phyloP scores from a whole-genome alignment of 2,329 filamentous ascomycete species.

The Helotiales sp. region DNA sequence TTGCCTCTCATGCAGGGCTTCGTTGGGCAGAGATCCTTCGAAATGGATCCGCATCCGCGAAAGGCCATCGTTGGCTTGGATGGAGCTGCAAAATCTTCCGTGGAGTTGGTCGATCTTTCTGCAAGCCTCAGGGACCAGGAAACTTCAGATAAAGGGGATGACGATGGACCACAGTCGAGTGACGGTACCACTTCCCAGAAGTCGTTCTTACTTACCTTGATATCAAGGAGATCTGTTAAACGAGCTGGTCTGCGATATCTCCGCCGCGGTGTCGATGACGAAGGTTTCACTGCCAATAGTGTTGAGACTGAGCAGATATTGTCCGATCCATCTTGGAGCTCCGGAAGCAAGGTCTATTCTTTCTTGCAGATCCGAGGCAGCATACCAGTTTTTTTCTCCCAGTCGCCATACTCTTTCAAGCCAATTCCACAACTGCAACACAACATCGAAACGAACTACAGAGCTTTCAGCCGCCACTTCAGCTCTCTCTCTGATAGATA shows the following conservation, averaged over 20 bases:
- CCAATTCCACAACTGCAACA: constrained; percentile 83
- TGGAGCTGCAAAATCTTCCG: constrained; percentile 48
- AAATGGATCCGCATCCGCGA: constrained; percentile 64
- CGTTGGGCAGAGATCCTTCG: constrained; percentile 83
- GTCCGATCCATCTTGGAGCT: constrained; percentile 70
- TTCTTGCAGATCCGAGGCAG: constrained; percentile 89
- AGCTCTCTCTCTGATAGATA: constrained; percentile 71
- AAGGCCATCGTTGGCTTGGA: constrained; percentile 55
- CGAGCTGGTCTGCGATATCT: constrained; percentile 89
- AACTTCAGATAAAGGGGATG: constrained; percentile 30
- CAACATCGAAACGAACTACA: constrained; percentile 76
- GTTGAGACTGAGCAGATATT: constrained; percentile 97
- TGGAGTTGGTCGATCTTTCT: constrained; percentile 48
- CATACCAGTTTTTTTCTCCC: constrained; percentile 93
- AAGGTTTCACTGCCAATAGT: constrained; percentile 84
- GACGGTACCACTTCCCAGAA: constrained; percentile 28
- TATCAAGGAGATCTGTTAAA: constrained; percentile 87
- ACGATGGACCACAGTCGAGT: constrained; percentile 23
- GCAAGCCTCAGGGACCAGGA: constrained; percentile 27
- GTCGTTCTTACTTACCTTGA: constrained; percentile 72
- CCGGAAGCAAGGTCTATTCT: constrained; percentile 70
- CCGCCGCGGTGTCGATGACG: constrained; percentile 86
- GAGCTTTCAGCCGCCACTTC: constrained; percentile 82
- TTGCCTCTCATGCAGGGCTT: constrained; percentile 94
- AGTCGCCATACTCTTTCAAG: constrained; percentile 92